Evolutionary conservation across 345 rosid genomes (phyloP).

Genomic region (Salix suchowensis): DNA sequence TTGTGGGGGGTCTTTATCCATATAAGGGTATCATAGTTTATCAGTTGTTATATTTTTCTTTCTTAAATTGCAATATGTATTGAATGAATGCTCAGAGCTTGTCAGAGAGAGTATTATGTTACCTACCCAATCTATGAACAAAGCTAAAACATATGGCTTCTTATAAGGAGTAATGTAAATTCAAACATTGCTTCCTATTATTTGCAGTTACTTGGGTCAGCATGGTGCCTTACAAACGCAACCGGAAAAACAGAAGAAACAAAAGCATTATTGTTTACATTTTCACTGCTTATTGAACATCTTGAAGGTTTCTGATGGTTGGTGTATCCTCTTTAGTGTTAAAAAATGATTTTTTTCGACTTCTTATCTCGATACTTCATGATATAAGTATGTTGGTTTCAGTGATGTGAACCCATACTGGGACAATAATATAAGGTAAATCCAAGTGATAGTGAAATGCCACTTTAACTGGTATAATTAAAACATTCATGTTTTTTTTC

Average conservation of each 20-base stretch:
- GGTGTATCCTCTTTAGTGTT: neutral
- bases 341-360: too few species aligned
- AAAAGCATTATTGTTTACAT: constrained; percentile 72
- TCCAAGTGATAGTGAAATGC: neutral
- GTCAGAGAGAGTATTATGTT: neutral
- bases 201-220: constrained; percentile 93
- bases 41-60: neutral
- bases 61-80: neutral
- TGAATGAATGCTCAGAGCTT: neutral
- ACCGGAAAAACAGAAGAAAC: constrained; percentile 96
- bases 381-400: neutral
- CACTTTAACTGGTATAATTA: neutral
- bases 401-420: neutral
- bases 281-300: constrained; percentile 90
- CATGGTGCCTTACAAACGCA: constrained; percentile 98
- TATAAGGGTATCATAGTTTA: neutral
- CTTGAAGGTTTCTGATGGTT: constrained; percentile 67
- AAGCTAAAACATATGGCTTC: neutral
- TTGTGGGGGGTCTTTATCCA: neutral
- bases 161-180: neutral
- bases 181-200: neutral
- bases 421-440: neutral
- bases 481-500: neutral
- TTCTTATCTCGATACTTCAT: neutral
- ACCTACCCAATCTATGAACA: neutral